Base-by-base conservation (phyloP, 768 basidiomycete genomes). In the Psilocybe sp. region DNA sequence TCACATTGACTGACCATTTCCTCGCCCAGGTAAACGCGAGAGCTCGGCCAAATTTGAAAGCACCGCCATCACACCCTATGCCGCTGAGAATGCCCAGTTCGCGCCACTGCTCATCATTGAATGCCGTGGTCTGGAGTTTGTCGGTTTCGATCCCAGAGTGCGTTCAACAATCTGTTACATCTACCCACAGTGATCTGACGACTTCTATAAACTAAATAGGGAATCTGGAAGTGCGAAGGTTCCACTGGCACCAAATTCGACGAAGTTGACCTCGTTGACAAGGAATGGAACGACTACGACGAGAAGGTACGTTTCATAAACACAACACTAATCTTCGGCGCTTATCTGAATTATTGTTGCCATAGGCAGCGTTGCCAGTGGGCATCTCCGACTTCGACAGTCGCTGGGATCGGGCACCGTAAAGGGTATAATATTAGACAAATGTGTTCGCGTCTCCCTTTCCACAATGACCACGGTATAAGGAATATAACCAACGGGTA, bases 271-370 rank as follows among this genome's bases (percentile, higher is more conserved):
- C 69, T 91, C 37, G 65, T 64, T 1, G 82, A 85, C 20, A 79
- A 74, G 3, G 82, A 85, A 63, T 96, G 93, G 93, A 80, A 74
- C 11, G 92, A 94, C 59, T 96, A 96, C 57, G 92, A 96, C 57
- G 92, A 96, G 65, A 92, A 93, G 79, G 92, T 86, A 53, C 39
- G 68, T 40, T 32, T 18, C 7, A 43, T 53, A 35, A 12, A 14
- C 33, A 14, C 1, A 57, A 34, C 44, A 40, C 46, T 49, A 47
- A 31, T 33, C 52, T 20, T 44, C 54, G 51, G 20, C 40, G 34
- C 13, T 28, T 4, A 19, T 40, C 44, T 28, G 34, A 35, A 40
- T 45, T 45, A 46, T 35, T 40, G 6, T 20, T 28, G 51, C 15
- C 40, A 34, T 37, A 87, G 89, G 74, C 77, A 12, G 70, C 72